A percentile compares a stretch with the other conserved stretches of the same genome.
These are phyloP conservation scores for Geotrichum candidum DNA, from an alignment of 1,139 yeast genomes.

Conservation along the genomic window DNA sequence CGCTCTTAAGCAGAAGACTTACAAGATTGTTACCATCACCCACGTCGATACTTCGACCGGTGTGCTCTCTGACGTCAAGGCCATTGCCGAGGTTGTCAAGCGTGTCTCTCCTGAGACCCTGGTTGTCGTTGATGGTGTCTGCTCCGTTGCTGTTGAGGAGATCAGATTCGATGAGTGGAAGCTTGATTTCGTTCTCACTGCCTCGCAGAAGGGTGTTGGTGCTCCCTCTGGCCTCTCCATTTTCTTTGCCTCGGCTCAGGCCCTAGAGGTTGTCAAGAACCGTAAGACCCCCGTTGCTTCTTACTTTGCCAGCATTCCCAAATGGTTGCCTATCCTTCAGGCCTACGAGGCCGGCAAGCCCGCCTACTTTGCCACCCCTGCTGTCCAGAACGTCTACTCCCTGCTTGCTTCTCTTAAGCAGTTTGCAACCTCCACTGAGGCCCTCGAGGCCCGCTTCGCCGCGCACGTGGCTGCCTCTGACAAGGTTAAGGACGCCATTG, in stretches of 20 bases:
- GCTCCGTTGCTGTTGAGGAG: slow-evolving; percentile 86
- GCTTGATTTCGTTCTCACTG: slow-evolving; percentile 79
- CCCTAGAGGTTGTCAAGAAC: slow-evolving; percentile 52
- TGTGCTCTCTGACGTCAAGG: slow-evolving; percentile 68
- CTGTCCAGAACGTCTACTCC: slow-evolving; percentile 80
- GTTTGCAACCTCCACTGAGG: slow-evolving; percentile 48
- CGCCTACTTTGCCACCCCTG: slow-evolving; percentile 91
- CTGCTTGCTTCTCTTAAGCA: slow-evolving; percentile 71
- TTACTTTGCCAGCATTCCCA: slow-evolving; percentile 69
- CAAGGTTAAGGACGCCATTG: slow-evolving; percentile 54
- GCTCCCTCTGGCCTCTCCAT: slow-evolving; percentile 90
- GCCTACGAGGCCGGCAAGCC: slow-evolving; percentile 79
- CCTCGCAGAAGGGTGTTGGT: slow-evolving; percentile 93
- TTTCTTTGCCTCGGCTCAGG: slow-evolving; percentile 69
- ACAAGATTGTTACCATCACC: slow-evolving; percentile 73
- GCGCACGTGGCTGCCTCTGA: slow-evolving; percentile 59
- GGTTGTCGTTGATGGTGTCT: slow-evolving; percentile 86
- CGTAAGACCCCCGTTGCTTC: slow-evolving; percentile 52
- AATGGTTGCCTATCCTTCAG: slow-evolving; percentile 86
- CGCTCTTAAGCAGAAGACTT: slow-evolving; percentile 48
- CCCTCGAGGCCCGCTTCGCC: slow-evolving; percentile 57
- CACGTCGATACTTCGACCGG: slow-evolving; percentile 97
- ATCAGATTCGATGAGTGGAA: slow-evolving; percentile 88
- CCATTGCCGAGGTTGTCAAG: slow-evolving; percentile 56
- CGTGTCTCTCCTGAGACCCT: slow-evolving; percentile 71